These are phyloP conservation scores for Phaffomyces opuntiae DNA, from an alignment of 805 yeast species.

Conservation along the genomic window DNA sequence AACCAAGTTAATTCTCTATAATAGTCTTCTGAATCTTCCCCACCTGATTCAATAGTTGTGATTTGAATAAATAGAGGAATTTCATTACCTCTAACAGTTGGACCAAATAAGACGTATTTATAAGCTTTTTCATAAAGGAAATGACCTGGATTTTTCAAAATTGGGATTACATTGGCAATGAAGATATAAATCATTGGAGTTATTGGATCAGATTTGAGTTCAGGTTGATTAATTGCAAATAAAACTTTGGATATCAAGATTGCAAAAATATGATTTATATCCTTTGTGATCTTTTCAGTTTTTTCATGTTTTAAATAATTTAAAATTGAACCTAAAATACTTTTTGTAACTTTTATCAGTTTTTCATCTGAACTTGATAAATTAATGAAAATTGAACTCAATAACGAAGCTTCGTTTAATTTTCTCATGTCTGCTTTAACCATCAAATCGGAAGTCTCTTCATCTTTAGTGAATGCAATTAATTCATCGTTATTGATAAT, in stretches of 20 bases:
- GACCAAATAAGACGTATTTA: constrained; percentile 52
- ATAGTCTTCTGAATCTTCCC: constrained; percentile 40
- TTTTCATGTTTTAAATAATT: constrained; percentile 34
- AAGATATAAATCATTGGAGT: constrained; percentile 48
- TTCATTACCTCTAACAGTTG: constrained; percentile 32
- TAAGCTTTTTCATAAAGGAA: constrained; percentile 63
- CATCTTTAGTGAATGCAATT: constrained; percentile 31
- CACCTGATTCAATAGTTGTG: constrained; percentile 18
- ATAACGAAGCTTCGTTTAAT: constrained; percentile 48
- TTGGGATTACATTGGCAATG: constrained; percentile 47
- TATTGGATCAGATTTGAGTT: constrained; percentile 16
- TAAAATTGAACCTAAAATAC: constrained; percentile 39
- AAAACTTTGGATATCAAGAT: constrained; percentile 41
- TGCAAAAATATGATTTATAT: constrained; percentile 42
- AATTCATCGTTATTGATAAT: constrained; percentile 61
- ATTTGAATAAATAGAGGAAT: constrained; percentile 36
- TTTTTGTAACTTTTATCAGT: constrained; percentile 30
- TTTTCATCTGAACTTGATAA: constrained; percentile 31
- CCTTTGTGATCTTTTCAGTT: constrained; percentile 38
- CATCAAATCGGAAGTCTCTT: constrained; percentile 16
- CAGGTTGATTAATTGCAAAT: constrained; percentile 24
- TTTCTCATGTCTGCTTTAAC: constrained; percentile 44
- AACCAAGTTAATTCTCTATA: constrained; percentile 65
- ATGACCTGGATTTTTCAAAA: constrained; percentile 65
- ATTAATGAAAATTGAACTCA: constrained; percentile 43